Evolutionary conservation across 768 basidiomycete species (phyloP), one percentile per base, ranked within the genome.

Genomic region (Mrakia gelida): DNA sequence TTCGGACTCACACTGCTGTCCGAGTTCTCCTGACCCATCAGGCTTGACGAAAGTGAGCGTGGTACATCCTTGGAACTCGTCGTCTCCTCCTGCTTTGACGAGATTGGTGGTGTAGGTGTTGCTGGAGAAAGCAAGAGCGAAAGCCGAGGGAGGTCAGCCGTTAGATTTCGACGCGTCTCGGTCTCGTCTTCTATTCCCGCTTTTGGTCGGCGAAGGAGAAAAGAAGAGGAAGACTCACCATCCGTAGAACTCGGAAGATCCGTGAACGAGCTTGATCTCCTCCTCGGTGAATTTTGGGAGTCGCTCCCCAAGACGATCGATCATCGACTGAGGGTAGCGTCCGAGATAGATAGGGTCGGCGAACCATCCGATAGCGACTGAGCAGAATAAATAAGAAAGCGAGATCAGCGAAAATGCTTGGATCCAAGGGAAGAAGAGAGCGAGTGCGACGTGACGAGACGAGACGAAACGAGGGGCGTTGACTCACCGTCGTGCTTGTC

Each of bases 341-440:
- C 91, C 92, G 30, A 91, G 88, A 84, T 92, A 91, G 72, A 92
- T 88, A 4, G 90, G 89, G 81, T 54, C 38, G 38, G 38, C 38
- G 38, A 38, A 38, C 38, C 38, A 38, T 38, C 38, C 38, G 38
- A 38, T 38, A 38, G 38, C 38, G 4, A 38, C 38, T 38, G 38
- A 3, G 8, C 4, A 38, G 4, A 54, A 54, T 15, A 11, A 54
- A 15, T 4, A 11, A 23, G 4, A 15, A 15, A 23, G 3, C 13
- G 52, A 16, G 13, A 15, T 54, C 52, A 54, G 52, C 11, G 38
- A 38, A 38, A 8, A 8, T 3, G 38, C 8, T 8, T 38, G 4
- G 38, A 38, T 8, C 8, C 38, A 8, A 38, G 8, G 38, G 8
- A 38, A 8, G 3, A 38, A 38, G 38, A 38, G 8, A 8, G 38